These are phyloP conservation scores for Solanum habrochaites DNA, from an alignment of 257 asterid species.

Conservation along the genomic window DNA sequence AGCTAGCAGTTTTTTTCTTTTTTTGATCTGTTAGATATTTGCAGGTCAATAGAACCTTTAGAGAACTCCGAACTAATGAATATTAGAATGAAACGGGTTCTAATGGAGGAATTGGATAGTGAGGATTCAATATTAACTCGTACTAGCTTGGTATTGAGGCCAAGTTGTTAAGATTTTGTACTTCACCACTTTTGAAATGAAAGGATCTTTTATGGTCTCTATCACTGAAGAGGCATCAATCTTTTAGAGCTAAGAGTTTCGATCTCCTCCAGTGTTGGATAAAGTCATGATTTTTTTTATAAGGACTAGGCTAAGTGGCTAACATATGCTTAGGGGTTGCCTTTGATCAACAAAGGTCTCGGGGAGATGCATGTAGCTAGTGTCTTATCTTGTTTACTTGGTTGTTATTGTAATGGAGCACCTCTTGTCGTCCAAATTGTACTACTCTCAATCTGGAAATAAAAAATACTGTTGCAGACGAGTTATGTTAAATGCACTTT, in stretches of 20 bases:
- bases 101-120: not conserved
- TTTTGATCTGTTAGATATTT: not conserved
- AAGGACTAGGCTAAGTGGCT: not conserved
- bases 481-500: not conserved
- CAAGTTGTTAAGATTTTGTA: not conserved
- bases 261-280: not conserved
- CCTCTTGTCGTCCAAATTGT: not conserved
- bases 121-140: not conserved
- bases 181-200: not conserved
- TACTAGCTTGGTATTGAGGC: not conserved
- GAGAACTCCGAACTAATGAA: not conserved
- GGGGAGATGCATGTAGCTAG: not conserved
- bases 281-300: not conserved
- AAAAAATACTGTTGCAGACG: not conserved
- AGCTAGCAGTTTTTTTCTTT: not conserved
- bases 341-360: not conserved
- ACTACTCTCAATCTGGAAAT: not conserved
- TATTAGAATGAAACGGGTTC: not conserved
- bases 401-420: not conserved
- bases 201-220: not conserved
- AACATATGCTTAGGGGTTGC: not conserved
- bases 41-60: not conserved
- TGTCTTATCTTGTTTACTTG: not conserved
- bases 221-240: not conserved
- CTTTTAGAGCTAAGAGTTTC: not conserved